Conservation (phyloP, 2,329 filamentous ascomycete species). For the Aspergillus ochraceoroseus region DNA sequence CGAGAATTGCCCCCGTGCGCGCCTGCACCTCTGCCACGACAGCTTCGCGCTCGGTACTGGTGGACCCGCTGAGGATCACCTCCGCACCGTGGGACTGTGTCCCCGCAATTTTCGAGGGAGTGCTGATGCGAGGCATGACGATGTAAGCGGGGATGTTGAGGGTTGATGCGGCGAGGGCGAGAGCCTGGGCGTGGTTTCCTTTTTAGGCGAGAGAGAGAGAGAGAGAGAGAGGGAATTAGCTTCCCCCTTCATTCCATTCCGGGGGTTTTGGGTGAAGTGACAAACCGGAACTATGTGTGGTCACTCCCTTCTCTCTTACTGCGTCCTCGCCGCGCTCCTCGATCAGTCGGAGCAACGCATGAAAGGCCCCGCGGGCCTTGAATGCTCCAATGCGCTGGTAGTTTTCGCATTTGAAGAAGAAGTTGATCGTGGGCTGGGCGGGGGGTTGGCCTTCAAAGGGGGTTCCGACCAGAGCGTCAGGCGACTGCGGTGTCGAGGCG, state of each 20-base stretch:
- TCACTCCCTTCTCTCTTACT: constrained; percentile 64
- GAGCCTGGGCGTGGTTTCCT: constrained; percentile 94
- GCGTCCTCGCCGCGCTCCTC: constrained; percentile 58
- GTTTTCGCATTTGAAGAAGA: constrained; percentile 97
- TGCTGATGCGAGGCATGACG: constrained; percentile 84
- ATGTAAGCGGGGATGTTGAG: constrained; percentile 75
- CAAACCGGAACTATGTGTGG: constrained; percentile 82
- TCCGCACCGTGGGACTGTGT: constrained; percentile 72
- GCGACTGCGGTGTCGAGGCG: constrained; percentile 64
- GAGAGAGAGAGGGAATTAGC: neutral
- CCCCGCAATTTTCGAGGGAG: constrained; percentile 79
- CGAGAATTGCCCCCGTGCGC: constrained; percentile 68
- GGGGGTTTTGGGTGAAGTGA: constrained; percentile 6
- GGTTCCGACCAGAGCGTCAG: constrained; percentile 53
- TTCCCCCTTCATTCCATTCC: too few relatives aligned
- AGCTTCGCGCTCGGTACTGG: constrained; percentile 73
- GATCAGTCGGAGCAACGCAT: constrained; percentile 69
- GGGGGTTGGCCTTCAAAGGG: constrained; percentile 54
- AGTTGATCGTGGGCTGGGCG: constrained; percentile 60
- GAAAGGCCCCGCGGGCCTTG: constrained; percentile 86
- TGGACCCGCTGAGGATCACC: constrained; percentile 77
- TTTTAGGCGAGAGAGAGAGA: too few relatives aligned
- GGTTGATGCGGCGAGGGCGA: constrained; percentile 74
- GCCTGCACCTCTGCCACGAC: constrained; percentile 64
- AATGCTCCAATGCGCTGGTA: constrained; percentile 86